phyloP scores from a whole-genome alignment of 2,329 filamentous ascomycete species.

The Aspergillus sp. region DNA sequence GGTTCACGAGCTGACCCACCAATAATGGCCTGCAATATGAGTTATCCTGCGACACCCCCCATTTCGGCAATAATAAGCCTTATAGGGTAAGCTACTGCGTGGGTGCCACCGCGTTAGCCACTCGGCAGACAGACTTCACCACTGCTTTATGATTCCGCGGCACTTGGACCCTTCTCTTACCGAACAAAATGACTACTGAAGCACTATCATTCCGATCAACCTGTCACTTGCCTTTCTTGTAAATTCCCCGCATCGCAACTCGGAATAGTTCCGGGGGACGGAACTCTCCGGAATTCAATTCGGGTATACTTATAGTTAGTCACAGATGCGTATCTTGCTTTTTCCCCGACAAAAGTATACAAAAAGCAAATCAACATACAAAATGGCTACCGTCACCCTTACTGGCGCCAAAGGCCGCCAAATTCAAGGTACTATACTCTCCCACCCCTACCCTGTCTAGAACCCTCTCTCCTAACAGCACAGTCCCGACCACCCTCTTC shows the following conservation, averaged over 20 bases:
- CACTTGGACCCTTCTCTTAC: too few relatives aligned
- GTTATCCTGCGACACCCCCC: not conserved
- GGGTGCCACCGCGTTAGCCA: not conserved
- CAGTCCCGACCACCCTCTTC: constrained; percentile 32
- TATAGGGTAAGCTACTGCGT: not conserved
- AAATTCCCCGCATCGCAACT: too few relatives aligned
- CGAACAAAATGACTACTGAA: too few relatives aligned
- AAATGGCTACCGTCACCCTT: not conserved
- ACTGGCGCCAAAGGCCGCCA: constrained; percentile 5
- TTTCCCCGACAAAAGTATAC: not conserved
- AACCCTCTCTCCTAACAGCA: not conserved
- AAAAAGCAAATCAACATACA: not conserved
- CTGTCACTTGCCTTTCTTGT: too few relatives aligned
- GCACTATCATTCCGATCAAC: too few relatives aligned
- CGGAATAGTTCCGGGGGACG: too few relatives aligned
- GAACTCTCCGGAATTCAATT: too few relatives aligned
- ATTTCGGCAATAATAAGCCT: not conserved
- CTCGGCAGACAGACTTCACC: not conserved
- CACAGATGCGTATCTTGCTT: too few relatives aligned
- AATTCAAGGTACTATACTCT: not conserved
- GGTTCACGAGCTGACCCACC: not conserved
- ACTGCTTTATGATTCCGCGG: too few relatives aligned
- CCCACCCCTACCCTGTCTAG: too few relatives aligned
- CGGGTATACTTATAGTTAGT: too few relatives aligned
- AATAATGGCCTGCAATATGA: not conserved